phyloP scores from a whole-genome alignment of 1,139 yeast genomes.

The Wickerhamomyces sp. region DNA sequence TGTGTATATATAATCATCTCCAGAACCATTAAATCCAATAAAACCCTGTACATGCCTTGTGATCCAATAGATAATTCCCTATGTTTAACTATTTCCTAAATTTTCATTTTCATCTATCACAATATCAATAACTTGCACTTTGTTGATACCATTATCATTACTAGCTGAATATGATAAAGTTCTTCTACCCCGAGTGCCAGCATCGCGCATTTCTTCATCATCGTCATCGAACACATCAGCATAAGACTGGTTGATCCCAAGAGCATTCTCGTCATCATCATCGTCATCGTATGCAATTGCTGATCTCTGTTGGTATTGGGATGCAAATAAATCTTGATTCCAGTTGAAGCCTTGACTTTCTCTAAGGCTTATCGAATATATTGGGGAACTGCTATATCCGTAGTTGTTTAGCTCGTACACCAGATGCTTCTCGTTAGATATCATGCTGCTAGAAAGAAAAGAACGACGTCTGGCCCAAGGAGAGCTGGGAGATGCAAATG shows the following conservation, averaged over 20 bases:
- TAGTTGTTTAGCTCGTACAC: slow-evolving; percentile 45
- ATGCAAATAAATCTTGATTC: slow-evolving; percentile 71
- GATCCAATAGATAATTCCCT: background rate
- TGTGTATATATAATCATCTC: no score
- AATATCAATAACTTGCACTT: slow-evolving; percentile 51
- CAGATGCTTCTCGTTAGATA: slow-evolving; percentile 53
- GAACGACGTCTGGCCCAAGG: slow-evolving; percentile 59
- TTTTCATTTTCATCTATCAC: slow-evolving; percentile 36
- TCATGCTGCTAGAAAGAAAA: slow-evolving; percentile 58
- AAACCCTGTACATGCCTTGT: background rate
- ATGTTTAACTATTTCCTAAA: background rate
- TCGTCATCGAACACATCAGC: slow-evolving; percentile 25
- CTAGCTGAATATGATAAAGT: slow-evolving; percentile 16
- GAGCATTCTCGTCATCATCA: slow-evolving; percentile 12
- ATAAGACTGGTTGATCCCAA: no score
- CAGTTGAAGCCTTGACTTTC: slow-evolving; percentile 73
- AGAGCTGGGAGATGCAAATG: slow-evolving; percentile 45
- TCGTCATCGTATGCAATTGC: slow-evolving; percentile 37
- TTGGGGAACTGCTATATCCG: slow-evolving; percentile 18
- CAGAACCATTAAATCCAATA: no score
- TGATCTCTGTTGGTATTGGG: slow-evolving; percentile 57
- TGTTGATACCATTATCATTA: slow-evolving; percentile 24
- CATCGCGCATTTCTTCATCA: no score
- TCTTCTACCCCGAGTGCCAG: slow-evolving; percentile 9
- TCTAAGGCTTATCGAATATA: slow-evolving; percentile 35